These are phyloP conservation scores for Microdochium bolleyi DNA, from an alignment of 2,329 filamentous ascomycete species.

Conservation along the genomic window DNA sequence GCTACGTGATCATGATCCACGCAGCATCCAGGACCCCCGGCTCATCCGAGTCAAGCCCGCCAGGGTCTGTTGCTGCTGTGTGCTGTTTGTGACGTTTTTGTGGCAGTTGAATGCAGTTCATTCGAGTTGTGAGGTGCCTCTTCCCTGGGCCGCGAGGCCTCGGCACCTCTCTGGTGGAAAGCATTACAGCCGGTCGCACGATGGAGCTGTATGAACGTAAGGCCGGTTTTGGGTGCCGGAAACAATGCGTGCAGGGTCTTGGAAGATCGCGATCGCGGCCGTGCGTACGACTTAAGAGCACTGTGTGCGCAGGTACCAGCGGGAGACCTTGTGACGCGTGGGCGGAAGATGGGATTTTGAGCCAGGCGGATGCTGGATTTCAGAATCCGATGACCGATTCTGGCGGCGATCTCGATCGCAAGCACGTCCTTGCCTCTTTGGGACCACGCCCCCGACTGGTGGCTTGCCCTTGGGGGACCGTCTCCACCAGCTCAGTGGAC, in stretches of 20 bases:
- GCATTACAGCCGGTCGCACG: too few relatives aligned
- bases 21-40: not conserved
- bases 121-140: too few relatives aligned
- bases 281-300: too few relatives aligned
- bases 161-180: too few relatives aligned
- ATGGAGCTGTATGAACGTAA: too few relatives aligned
- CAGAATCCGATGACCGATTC: not conserved
- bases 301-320: not conserved
- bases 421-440: not conserved
- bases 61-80: not conserved
- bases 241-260: too few relatives aligned
- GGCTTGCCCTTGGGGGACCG: not conserved
- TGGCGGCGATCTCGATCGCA: not conserved
- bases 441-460: not conserved
- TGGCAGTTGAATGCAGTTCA: too few relatives aligned
- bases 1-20: not conserved
- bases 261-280: too few relatives aligned
- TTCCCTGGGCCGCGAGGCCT: too few relatives aligned
- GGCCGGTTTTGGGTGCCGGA: too few relatives aligned
- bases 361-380: not conserved
- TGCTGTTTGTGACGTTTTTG: too few relatives aligned
- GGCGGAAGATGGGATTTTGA: not conserved
- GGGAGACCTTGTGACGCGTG: not conserved
- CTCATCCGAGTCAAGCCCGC: not conserved
- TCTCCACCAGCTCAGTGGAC: not conserved